Evolutionary conservation across 345 rosid species (phyloP).

Genomic region (Citrus unshiu): DNA sequence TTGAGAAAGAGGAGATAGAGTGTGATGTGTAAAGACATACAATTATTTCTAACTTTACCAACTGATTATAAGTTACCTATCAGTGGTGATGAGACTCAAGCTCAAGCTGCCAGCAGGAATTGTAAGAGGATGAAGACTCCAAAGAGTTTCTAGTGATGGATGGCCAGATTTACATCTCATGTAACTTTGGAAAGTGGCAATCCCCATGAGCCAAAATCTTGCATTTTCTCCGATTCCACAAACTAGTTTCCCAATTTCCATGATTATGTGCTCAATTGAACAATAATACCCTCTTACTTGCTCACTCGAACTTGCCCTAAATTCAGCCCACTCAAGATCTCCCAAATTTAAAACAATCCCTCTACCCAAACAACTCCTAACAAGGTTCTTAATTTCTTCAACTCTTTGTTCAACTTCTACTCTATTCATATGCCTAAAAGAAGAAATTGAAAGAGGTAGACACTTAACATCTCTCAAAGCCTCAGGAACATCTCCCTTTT

Average conservation of each 20-base stretch:
- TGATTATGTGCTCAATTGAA: conserved; percentile 64
- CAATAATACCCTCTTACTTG: conserved; percentile 32
- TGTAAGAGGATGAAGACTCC: conserved; percentile 68
- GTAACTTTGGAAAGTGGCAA: conserved; percentile 81
- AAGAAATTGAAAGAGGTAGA: conserved; percentile 41
- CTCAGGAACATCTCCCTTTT: conserved; percentile 56
- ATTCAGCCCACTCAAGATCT: conserved; percentile 73
- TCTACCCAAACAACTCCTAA: conserved; percentile 39
- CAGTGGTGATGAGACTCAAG: conserved; percentile 63
- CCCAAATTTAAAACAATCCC: conserved; percentile 70
- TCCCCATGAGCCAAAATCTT: conserved; percentile 74
- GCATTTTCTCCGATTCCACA: conserved; percentile 46
- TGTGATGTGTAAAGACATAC: background rate
- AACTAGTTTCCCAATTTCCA: conserved; percentile 67
- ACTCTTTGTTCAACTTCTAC: conserved; percentile 55
- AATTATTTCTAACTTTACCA: conserved; percentile 17
- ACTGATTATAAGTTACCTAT: conserved; percentile 49
- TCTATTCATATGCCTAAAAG: conserved; percentile 48
- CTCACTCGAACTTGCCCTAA: conserved; percentile 36
- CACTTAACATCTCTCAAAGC: conserved; percentile 54
- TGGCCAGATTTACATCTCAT: conserved; percentile 66
- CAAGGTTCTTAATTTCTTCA: conserved; percentile 46
- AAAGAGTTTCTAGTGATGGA: conserved; percentile 62
- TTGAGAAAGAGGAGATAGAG: background rate
- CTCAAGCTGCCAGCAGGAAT: conserved; percentile 68